Evolutionary conservation across 139 green algal genomes (phyloP).

Genomic region (Desmodesmus armatus): DNA sequence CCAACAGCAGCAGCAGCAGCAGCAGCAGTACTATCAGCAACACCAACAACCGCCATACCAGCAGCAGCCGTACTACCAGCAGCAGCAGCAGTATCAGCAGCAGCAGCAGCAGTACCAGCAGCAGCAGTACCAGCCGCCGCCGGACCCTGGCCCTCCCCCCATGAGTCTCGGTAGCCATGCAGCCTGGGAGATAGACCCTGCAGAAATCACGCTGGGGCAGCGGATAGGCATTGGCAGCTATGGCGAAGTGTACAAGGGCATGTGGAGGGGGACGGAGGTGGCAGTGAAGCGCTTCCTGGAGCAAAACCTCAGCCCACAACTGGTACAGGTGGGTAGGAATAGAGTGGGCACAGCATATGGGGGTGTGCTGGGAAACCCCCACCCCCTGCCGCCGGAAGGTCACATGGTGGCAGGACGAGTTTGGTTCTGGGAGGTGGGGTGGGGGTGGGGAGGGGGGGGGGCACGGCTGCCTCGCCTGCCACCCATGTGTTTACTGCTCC

Average conservation of each 20-base stretch:
- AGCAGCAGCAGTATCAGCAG: constrained; percentile 40
- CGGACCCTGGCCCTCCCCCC: neutral
- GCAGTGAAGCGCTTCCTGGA: constrained; percentile 93
- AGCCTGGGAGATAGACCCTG: constrained; percentile 76
- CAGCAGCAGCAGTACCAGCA: neutral
- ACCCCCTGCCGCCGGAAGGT: too few relatives aligned
- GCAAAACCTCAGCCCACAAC: constrained; percentile 56
- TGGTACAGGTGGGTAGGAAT: constrained; percentile 43
- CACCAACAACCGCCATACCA: neutral
- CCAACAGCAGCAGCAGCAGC: neutral
- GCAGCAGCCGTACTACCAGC: constrained; percentile 5
- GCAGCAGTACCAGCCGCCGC: constrained; percentile 4
- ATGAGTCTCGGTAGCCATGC: constrained; percentile 4
- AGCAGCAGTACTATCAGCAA: constrained; percentile 2
- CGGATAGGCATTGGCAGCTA: constrained; percentile 89
- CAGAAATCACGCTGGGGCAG: constrained; percentile 71
- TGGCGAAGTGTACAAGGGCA: constrained; percentile 77
- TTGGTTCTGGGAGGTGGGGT: too few relatives aligned
- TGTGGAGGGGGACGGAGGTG: constrained; percentile 91
- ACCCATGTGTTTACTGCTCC: too few relatives aligned
- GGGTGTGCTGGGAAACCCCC: too few relatives aligned
- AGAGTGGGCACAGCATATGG: neutral
- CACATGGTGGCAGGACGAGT: too few relatives aligned
- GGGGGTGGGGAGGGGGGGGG: too few relatives aligned
- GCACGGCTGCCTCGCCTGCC: too few relatives aligned